Base-by-base conservation (phyloP, 306 rosid species). In the Pueraria montana region DNA sequence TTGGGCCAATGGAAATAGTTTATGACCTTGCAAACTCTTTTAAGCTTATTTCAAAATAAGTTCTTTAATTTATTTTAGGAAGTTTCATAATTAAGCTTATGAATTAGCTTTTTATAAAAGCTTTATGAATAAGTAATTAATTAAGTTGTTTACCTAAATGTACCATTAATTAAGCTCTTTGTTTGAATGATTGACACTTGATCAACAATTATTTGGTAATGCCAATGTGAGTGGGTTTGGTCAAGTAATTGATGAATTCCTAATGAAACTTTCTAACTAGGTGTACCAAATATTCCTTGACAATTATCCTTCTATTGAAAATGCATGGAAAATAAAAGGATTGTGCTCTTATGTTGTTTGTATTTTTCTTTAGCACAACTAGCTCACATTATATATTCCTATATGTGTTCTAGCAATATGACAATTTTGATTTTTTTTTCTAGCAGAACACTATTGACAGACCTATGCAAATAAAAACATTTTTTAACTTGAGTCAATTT, bases 191-290 rank as follows among this genome's bases (percentile, higher is more conserved):
- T 38, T 26, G 38, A 58, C 46, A 75, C 73, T 27, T 68, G 56
- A 75, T 85, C 1, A 69, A 42, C 21, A 23, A 52, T 46, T 69
- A 21, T 59, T 72, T 18, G 49, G 65, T 73, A 53, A 20, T 38
- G 43, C 71, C 64, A 12, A 55, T 58, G 43, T 72, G 69, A 20
- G 11, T 58, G 40, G 48, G 21, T 46, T 43, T 74, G 53, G 42
- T 72, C 14, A 43, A 38, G 40, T 63, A 45, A 77, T 76, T 61
- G 80, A 75, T 74, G 74, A 79, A 38, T 21, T 24, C 56, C 59
- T 52, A 52, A 30, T 62, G 58, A 71, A 64, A 43, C 55, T 45
- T 27, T 64, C 16, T 18, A 36, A 74, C 17, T 69, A 36, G 63
- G 63, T 67, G 17, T 36, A 8, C 32, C 64, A 42, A 53, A 71